A percentile compares a stretch with the other conserved stretches of the same genome.
These are phyloP conservation scores for Haplosporangium sp. DNA, from an alignment of 371 early-diverging fungal species.

Conservation along the genomic window DNA sequence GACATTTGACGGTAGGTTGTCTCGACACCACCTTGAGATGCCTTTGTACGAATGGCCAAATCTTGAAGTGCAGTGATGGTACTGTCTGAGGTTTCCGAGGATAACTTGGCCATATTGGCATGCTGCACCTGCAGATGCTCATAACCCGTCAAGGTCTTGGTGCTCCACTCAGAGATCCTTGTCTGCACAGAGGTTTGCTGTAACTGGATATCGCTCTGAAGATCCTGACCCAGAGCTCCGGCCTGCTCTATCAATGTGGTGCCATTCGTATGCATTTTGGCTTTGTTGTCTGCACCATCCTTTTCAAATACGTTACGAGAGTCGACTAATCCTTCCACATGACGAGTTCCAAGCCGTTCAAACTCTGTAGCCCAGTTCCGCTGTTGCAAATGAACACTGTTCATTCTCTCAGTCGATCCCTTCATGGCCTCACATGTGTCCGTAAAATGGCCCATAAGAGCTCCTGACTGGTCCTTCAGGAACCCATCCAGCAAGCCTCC, in stretches of 20 bases:
- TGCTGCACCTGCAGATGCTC: constrained; percentile 18
- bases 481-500: constrained; percentile 29
- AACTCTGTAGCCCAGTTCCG: constrained; percentile 21
- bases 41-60: constrained; percentile 10
- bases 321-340: constrained; percentile 9
- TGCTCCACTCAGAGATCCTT: constrained; percentile 14
- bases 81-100: constrained; percentile 16
- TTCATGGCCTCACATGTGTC: constrained; percentile 10
- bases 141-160: constrained; percentile 15
- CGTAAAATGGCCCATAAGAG: constrained; percentile 28
- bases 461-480: constrained; percentile 24
- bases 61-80: constrained; percentile 24
- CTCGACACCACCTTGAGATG: constrained; percentile 4
- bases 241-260: constrained; percentile 3
- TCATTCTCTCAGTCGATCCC: constrained; percentile 19
- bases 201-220: constrained; percentile 16
- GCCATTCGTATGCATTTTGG: constrained; percentile 7
- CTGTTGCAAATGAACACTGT: constrained; percentile 25
- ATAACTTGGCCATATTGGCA: constrained; percentile 10
- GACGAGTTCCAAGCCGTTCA: constrained; percentile 14
- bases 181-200: constrained; percentile 28
- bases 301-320: constrained; percentile 17
- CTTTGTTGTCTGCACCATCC: neutral
- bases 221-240: constrained; percentile 1
- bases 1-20: constrained; percentile 9